Conservation (phyloP, 1,284 basidiomycete species). For the Heterobasidion irregulare region DNA sequence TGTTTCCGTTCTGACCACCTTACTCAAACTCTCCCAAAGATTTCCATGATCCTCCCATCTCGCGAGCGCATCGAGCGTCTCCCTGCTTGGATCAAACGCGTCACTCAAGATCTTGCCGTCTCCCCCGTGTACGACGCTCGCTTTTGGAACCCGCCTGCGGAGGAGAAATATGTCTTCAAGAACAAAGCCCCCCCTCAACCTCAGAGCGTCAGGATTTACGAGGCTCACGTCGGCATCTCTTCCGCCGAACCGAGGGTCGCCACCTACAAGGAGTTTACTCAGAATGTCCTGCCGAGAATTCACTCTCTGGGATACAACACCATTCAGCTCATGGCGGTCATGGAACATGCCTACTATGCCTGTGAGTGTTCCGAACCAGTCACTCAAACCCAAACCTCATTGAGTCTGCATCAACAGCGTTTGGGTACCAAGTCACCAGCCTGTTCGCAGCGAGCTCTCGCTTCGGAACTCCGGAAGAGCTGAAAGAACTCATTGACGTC, state of each 20-base stretch:
- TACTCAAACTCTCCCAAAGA: conserved; percentile 35
- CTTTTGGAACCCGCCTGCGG: conserved; percentile 92
- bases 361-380: conserved; percentile 43
- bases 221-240: conserved; percentile 97
- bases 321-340: conserved; percentile 95
- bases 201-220: conserved; percentile 80
- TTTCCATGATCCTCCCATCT: conserved; percentile 75
- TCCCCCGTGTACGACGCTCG: conserved; percentile 93
- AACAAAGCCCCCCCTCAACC: conserved; percentile 66
- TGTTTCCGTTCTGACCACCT: background rate
- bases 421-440: conserved; percentile 96
- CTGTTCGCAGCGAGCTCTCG: conserved; percentile 98
- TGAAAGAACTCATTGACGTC: conserved; percentile 92
- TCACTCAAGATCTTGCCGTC: conserved; percentile 87
- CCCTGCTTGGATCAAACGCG: conserved; percentile 91
- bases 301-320: conserved; percentile 91
- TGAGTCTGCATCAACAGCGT: conserved; percentile 43
- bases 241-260: conserved; percentile 83
- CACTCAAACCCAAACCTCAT: conserved; percentile 1
- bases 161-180: conserved; percentile 77
- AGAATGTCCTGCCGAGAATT: conserved; percentile 81
- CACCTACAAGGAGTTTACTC: conserved; percentile 93
- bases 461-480: conserved; percentile 90
- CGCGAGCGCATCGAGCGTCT: conserved; percentile 85
- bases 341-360: conserved; percentile 99